Evolutionary conservation across 164 flowering plant genomes (phyloP), one percentile per base, ranked within the genome.

Genomic region (Hamamelis virginiana): DNA sequence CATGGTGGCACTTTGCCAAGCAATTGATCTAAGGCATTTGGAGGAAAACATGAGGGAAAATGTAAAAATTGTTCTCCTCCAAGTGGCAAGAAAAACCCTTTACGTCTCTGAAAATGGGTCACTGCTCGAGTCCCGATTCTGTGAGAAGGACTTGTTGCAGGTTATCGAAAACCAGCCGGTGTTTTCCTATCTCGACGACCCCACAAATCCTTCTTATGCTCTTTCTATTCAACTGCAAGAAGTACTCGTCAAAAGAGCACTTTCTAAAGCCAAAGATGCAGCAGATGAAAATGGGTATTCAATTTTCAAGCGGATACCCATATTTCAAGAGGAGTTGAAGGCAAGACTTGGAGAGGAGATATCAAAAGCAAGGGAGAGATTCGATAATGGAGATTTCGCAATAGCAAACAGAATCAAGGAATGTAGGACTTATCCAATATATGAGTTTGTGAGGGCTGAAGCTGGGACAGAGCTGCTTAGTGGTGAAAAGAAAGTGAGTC

Each of bases 1-100:
- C 76, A 74, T 85, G 76, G 82, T 85, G 58, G 88, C 77, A 6
- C 83, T 85, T n/a, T 85, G 84, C 76, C 88, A 85, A 27, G 88
- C 88, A 1, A 69, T 76, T 12, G 88, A 85, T 61, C 69, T 85
- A 52, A 77, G 88, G 16, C 86, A 85, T 25, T 25, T 82, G 65
- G 88, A 82, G 75, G 88, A 85, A 70, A 82, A 85, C 78, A 70
- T 85, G 80, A 74, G 73, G 61, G 74, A 76, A 19, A 64, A 66
- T 0, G 85, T 85, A 18, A 85, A 81, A 59, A 72, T 76, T 41
- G 27, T 70, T 0, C 56, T 85, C n/a, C 53, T 65, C 52, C 85
- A 83, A 57, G 77, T 70, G 0, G 77, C 67, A 3, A 74, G 73
- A 74, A 79, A 78, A 53, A 83, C 86, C 14, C 85, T 84, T 25